Evolutionary conservation across 2,329 filamentous ascomycete genomes (phyloP).

Genomic region (Eutypa lata): DNA sequence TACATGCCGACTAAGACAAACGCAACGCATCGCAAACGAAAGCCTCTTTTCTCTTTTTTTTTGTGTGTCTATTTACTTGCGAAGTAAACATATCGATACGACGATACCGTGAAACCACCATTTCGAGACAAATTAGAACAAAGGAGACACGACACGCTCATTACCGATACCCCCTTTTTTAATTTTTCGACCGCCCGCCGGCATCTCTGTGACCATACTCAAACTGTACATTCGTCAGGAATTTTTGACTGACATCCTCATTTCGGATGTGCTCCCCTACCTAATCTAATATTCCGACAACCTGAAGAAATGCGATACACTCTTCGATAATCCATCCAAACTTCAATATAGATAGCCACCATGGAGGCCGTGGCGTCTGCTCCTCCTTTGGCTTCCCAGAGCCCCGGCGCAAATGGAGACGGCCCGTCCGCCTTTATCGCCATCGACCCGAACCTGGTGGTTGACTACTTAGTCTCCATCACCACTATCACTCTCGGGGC

Average conservation of each 20-base stretch:
- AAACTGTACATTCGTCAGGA: background rate
- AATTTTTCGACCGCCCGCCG: background rate
- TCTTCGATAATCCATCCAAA: constrained; percentile 12
- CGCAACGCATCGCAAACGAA: background rate
- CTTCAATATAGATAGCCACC: constrained; percentile 22
- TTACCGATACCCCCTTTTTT: background rate
- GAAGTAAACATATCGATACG: background rate
- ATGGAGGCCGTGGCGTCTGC: constrained; percentile 54
- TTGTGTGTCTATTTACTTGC: background rate
- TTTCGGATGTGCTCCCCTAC: constrained; percentile 5
- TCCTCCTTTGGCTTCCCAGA: constrained; percentile 39
- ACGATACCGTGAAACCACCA: background rate
- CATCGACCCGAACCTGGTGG: constrained; percentile 65
- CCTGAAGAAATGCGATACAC: constrained; percentile 20
- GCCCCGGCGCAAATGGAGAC: constrained; percentile 45
- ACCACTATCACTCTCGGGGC: constrained; percentile 73
- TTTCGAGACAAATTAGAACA: background rate
- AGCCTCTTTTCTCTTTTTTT: background rate
- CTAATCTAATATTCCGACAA: constrained; percentile 18
- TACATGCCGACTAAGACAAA: background rate
- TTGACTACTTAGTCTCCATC: constrained; percentile 70
- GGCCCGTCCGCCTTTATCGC: constrained; percentile 45
- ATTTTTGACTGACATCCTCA: constrained; percentile 3
- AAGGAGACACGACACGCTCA: background rate
- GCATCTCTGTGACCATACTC: background rate